These are phyloP conservation scores for Jaltomata sinuosa DNA, from an alignment of 257 asterid species.

Conservation along the genomic window DNA sequence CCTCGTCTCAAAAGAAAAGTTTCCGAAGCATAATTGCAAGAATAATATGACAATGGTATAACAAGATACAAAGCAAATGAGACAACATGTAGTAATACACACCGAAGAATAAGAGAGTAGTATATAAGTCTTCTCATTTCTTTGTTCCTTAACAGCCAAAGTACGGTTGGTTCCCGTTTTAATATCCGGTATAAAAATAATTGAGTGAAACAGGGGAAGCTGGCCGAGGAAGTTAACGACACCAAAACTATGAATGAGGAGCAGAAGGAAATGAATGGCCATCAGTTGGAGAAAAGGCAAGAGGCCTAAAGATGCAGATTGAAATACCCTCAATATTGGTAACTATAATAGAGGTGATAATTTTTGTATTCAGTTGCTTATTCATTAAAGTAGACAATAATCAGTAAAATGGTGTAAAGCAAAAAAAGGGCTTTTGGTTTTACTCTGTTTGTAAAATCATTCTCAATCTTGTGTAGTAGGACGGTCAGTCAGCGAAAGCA, in stretches of 20 bases:
- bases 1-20: neutral
- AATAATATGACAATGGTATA: neutral
- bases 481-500: too few relatives aligned
- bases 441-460: neutral
- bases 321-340: neutral
- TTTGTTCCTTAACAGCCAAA: neutral
- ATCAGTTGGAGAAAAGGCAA: conserved; percentile 28
- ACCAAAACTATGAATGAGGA: conserved; percentile 25
- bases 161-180: neutral
- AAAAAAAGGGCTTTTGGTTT: neutral
- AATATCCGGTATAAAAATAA: neutral
- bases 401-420: neutral
- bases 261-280: conserved; percentile 32
- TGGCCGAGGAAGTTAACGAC: conserved; percentile 34
- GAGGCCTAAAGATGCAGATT: conserved; percentile 1
- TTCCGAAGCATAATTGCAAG: neutral
- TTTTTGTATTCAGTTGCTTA: neutral
- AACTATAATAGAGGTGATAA: neutral
- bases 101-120: too few relatives aligned
- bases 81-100: too few relatives aligned
- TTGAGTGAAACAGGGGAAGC: conserved; percentile 39
- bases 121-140: neutral
- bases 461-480: neutral
- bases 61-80: neutral
- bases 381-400: neutral